phyloP scores from a whole-genome alignment of 2,329 filamentous ascomycete genomes.

The Phyllosticta capitalensis region DNA sequence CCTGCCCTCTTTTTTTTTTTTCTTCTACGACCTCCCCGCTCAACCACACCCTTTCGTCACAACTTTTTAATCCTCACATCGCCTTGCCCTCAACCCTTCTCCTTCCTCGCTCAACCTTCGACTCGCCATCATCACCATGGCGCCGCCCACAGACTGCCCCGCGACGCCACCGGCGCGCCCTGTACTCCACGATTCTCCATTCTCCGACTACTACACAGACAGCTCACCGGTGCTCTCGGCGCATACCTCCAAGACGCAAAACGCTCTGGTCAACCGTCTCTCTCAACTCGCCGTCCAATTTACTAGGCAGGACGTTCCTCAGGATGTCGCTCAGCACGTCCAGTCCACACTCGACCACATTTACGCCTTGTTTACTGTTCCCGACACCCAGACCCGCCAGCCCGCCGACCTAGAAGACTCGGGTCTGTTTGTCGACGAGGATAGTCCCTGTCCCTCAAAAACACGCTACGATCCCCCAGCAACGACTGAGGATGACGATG shows the following conservation, averaged over 20 bases:
- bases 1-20: background rate
- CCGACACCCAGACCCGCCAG: conserved; percentile 6
- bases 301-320: conserved; percentile 16
- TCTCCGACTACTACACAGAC: conserved; percentile 34
- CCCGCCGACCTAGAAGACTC: conserved; percentile 7
- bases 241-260: conserved; percentile 1
- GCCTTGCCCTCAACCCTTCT: background rate
- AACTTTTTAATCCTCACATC: background rate
- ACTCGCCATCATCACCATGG: conserved; percentile 2
- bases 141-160: conserved; percentile 2
- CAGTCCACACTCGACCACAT: conserved; percentile 4
- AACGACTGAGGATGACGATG: background rate
- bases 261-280: conserved; percentile 26
- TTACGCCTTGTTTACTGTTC: conserved; percentile 4
- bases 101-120: background rate
- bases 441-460: background rate
- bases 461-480: background rate
- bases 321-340: conserved; percentile 6
- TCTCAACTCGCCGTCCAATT: conserved; percentile 27
- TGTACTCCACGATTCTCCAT: conserved; percentile 25
- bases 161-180: conserved; percentile 4
- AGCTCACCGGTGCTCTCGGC: conserved; percentile 18
- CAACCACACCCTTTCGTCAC: background rate
- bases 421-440: conserved; percentile 9
- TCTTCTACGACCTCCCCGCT: background rate